Percentiles rank a stretch among this genome's conserved stretches.
phyloP scores from a whole-genome alignment of 116 monocot species.

The Phalaenopsis hybrid region DNA sequence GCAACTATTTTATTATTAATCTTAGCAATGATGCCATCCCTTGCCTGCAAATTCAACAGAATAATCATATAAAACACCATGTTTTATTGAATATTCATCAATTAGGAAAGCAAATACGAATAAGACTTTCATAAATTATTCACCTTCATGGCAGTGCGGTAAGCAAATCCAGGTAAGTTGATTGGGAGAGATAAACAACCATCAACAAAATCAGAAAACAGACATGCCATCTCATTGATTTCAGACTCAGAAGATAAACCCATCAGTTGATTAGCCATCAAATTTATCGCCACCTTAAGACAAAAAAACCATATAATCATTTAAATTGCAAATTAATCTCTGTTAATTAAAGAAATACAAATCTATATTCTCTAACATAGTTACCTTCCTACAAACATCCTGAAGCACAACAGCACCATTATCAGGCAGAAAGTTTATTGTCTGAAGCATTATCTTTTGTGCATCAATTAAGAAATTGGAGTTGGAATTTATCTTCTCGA shows the following conservation, averaged over 20 bases:
- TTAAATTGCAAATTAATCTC: background rate
- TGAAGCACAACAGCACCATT: constrained; percentile 29
- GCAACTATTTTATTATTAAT: constrained; percentile 20
- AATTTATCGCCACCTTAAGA: constrained; percentile 35
- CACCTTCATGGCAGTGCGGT: constrained; percentile 44
- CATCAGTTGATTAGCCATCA: constrained; percentile 47
- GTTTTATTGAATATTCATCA: background rate
- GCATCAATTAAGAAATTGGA: constrained; percentile 18
- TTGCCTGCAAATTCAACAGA: constrained; percentile 17
- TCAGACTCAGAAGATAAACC: constrained; percentile 35
- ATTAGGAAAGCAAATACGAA: no score
- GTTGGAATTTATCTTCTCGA: constrained; percentile 16
- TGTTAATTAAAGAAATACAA: background rate
- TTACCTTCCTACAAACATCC: constrained; percentile 39
- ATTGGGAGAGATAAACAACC: constrained; percentile 48
- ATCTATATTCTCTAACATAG: background rate
- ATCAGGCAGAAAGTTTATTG: constrained; percentile 14
- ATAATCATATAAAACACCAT: background rate
- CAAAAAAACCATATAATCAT: background rate
- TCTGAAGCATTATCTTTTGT: constrained; percentile 28
- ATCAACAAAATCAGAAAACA: constrained; percentile 45
- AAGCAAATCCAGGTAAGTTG: constrained; percentile 34
- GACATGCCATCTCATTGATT: constrained; percentile 32
- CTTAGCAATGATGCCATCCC: constrained; percentile 31
- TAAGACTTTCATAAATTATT: background rate